These are phyloP conservation scores for Euphrasia arctica DNA, from an alignment of 305 asterid genomes.

Conservation along the genomic window DNA sequence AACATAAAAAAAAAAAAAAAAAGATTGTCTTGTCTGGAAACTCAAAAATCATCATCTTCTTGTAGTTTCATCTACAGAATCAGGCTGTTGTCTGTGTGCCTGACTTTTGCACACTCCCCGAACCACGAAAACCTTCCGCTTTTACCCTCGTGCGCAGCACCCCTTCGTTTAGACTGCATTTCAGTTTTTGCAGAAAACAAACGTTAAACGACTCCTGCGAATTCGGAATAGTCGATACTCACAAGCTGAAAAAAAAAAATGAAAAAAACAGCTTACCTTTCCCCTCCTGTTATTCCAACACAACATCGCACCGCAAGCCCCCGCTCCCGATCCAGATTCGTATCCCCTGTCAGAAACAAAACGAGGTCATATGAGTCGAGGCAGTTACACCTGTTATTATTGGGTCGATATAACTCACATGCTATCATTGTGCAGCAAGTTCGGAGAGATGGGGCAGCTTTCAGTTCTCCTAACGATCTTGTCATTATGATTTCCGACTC, in stretches of 20 bases:
- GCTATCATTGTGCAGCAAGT: slow-evolving; percentile 75
- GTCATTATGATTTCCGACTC: slow-evolving; percentile 38
- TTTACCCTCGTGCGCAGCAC: slow-evolving; percentile 41
- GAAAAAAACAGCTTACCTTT: slow-evolving; percentile 35
- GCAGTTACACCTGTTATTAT: neutral
- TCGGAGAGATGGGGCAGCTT: slow-evolving; percentile 68
- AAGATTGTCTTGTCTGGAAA: neutral
- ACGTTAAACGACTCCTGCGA: neutral
- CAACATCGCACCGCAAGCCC: slow-evolving; percentile 71
- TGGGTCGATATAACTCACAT: slow-evolving; percentile 38
- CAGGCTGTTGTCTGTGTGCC: slow-evolving; percentile 36
- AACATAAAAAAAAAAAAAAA: neutral
- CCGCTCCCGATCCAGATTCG: slow-evolving; percentile 70
- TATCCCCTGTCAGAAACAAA: slow-evolving; percentile 52
- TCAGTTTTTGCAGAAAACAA: neutral
- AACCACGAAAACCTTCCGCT: slow-evolving; percentile 57
- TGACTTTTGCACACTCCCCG: slow-evolving; percentile 68
- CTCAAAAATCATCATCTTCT: neutral
- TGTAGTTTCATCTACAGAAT: slow-evolving; percentile 28
- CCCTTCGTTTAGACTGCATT: slow-evolving; percentile 48
- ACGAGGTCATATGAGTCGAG: neutral
- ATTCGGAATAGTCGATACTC: neutral
- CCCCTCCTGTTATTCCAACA: slow-evolving; percentile 75
- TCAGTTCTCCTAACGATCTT: slow-evolving; percentile 37
- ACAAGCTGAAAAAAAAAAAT: neutral